Conservation (phyloP, 768 basidiomycete species). For the Hydnum rufescens region DNA sequence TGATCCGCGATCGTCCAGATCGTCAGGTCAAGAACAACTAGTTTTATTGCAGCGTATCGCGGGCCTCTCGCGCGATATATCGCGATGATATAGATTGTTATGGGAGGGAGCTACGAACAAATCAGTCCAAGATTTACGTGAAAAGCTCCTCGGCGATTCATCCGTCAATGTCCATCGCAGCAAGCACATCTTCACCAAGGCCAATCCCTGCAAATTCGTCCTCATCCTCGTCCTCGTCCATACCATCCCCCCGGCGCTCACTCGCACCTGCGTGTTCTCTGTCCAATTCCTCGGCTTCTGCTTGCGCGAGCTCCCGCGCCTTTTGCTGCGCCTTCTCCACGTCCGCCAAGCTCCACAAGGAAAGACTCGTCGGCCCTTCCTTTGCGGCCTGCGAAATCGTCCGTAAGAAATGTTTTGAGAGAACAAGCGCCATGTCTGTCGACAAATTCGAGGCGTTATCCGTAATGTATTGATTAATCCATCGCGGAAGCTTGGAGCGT, state of each 20-base stretch:
- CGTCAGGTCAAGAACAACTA: too few relatives aligned
- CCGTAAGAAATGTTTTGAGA: constrained; percentile 92
- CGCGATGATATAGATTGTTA: too few relatives aligned
- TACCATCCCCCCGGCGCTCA: constrained; percentile 17
- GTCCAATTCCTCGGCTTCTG: constrained; percentile 22
- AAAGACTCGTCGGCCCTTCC: constrained; percentile 73
- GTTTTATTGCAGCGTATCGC: too few relatives aligned
- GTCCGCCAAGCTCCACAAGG: constrained; percentile 88
- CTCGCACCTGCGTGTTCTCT: constrained; percentile 11
- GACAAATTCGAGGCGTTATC: constrained; percentile 94
- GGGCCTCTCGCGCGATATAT: too few relatives aligned
- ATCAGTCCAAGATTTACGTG: too few relatives aligned
- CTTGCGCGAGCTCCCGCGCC: constrained; percentile 43
- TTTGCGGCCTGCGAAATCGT: constrained; percentile 97
- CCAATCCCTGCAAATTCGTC: constrained; percentile 18
- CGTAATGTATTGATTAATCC: constrained; percentile 99
- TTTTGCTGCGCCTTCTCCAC: constrained; percentile 70
- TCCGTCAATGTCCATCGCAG: constrained; percentile 1
- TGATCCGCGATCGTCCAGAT: too few relatives aligned
- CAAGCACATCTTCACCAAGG: constrained; percentile 22
- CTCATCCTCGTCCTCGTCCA: constrained; percentile 31
- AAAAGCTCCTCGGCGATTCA: too few relatives aligned
- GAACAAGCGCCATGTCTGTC: constrained; percentile 89
- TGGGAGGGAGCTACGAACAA: too few relatives aligned
- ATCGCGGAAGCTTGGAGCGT: constrained; percentile 85